Evolutionary conservation across 768 basidiomycete genomes (phyloP).

Genomic region (Trametes punicea): DNA sequence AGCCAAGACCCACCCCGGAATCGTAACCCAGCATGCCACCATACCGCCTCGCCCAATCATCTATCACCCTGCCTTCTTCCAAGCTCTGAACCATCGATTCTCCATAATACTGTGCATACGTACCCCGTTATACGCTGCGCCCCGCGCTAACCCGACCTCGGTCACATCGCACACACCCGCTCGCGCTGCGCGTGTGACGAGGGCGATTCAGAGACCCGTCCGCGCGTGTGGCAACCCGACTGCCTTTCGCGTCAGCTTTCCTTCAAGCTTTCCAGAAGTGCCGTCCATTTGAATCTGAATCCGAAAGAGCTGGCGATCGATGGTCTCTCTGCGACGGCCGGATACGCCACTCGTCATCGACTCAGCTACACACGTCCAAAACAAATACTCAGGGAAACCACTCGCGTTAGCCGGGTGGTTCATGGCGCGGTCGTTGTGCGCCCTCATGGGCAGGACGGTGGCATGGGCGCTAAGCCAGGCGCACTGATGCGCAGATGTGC

Average conservation of each 20-base stretch:
- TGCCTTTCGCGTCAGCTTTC: not conserved
- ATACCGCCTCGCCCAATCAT: not conserved
- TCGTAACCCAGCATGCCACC: not conserved
- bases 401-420: too few relatives aligned
- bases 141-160: not conserved
- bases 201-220: too few relatives aligned
- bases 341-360: not conserved
- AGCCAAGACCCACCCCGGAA: slow-evolving; percentile 7
- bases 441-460: too few relatives aligned
- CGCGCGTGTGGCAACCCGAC: not conserved
- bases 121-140: not conserved
- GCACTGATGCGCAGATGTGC: not conserved
- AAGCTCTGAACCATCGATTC: slow-evolving; percentile 11
- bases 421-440: too few relatives aligned
- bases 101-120: slow-evolving; percentile 3
- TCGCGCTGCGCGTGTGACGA: not conserved
- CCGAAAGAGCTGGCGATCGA: slow-evolving; percentile 15
- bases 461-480: too few relatives aligned
- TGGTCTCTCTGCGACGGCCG: not conserved
- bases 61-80: slow-evolving; percentile 4
- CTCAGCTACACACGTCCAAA: not conserved
- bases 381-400: too few relatives aligned
- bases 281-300: slow-evolving; percentile 13
- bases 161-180: not conserved
- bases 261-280: not conserved